Base-by-base conservation (phyloP, 2,329 filamentous ascomycete species). In the Fusarium mangiferae region DNA sequence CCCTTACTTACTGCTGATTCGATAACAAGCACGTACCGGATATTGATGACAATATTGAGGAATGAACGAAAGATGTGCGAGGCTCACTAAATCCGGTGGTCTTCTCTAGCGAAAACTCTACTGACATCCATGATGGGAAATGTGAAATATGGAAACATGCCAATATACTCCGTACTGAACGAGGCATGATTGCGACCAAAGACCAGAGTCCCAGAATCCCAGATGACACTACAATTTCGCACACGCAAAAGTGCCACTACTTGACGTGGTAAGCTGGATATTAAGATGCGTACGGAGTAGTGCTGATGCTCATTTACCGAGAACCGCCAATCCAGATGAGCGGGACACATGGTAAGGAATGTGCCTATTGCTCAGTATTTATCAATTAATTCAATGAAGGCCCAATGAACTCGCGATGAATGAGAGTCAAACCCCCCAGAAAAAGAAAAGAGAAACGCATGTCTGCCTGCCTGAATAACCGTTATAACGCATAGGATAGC, bases 271-370 rank as follows among this genome's bases (percentile, higher is more conserved):
- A 39, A 65, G 60, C 56, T 54, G 18, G 35, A 49, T 57, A 24
- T 49, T 39, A n/a, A 24, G 30, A 62, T 71, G 22, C 22, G 46
- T 30, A 30, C 30, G 30, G 30, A 30, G 30, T 33, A 72, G 62
- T 68, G 71, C 70, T 73, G 71, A 74, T 74, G 58, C 56, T 67
- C 49, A 74, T 72, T 67, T 63, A 58, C 44, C 24, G 15, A 41
- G 57, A 56, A 39, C 62, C 58, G 54, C 71, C 67, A 73, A 72
- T 72, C 70, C 30, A 57, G 60, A 58, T 48, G 39, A 73, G 67
- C 24, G 35, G 54, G 35, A 70, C n/a, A 56, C 24, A n/a, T 28
- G 54, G n/a, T 18, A 44, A 44, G 42, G n/a, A 45, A 57, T 28
- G 48, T 45, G 52, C 30, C 45, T 33, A 36, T 62, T 71, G 17